These are phyloP conservation scores for Podaxis sp. DNA, from an alignment of 768 basidiomycete species.

Conservation along the genomic window DNA sequence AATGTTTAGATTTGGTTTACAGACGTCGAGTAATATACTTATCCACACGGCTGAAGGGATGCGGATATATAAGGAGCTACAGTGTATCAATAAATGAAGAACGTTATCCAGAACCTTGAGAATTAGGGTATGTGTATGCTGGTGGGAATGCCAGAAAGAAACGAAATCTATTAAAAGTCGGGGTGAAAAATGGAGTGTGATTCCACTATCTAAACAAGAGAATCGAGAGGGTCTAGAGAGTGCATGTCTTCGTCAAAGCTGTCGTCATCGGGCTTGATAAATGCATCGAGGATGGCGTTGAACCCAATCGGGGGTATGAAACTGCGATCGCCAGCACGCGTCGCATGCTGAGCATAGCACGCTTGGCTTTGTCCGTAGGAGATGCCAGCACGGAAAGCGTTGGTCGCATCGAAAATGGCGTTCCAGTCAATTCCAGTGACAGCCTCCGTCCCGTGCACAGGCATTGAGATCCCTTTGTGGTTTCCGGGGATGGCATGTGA, in stretches of 20 bases:
- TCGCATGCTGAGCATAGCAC: not conserved
- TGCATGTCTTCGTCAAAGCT: not conserved
- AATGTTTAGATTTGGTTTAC: no score
- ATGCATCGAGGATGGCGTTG: not conserved
- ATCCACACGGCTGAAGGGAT: no score
- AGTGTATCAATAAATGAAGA: no score
- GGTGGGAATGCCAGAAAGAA: no score
- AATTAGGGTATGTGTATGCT: no score
- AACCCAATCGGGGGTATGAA: not conserved
- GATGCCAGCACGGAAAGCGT: not conserved
- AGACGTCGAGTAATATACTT: no score
- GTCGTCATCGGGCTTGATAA: not conserved
- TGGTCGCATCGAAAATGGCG: not conserved
- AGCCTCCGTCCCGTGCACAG: not conserved
- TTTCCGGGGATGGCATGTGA: not conserved
- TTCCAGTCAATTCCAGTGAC: not conserved
- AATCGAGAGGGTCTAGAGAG: slow-evolving; percentile 5
- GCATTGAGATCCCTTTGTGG: no score
- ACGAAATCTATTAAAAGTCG: no score
- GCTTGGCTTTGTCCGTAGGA: not conserved
- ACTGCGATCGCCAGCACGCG: not conserved
- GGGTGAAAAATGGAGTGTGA: no score
- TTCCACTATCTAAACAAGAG: not conserved
- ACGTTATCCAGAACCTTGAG: no score
- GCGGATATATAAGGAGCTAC: no score